Evolutionary conservation across 345 rosid species (phyloP).

Genomic region (Heritiera littoralis): DNA sequence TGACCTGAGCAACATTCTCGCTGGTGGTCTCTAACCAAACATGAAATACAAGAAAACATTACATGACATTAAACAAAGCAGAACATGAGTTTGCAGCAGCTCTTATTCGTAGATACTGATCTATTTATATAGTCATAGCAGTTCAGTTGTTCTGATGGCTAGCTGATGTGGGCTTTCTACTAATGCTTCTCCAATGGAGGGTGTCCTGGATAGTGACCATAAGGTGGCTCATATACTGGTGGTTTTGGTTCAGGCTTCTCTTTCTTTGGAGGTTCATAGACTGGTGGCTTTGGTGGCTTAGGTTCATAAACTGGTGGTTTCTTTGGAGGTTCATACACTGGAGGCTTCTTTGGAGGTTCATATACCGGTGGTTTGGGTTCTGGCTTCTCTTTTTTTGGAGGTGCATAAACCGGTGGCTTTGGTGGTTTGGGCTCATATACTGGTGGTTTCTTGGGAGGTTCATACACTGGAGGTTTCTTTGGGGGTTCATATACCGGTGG

Average conservation of each 20-base stretch:
- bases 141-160: neutral
- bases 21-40: neutral
- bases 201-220: conserved; percentile 11
- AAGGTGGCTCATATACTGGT: conserved; percentile 2
- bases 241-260: neutral
- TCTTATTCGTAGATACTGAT: conserved; percentile 17
- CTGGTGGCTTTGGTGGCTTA: neutral
- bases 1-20: neutral
- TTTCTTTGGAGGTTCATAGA: conserved; percentile 7
- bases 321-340: neutral
- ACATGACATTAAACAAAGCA: conserved; percentile 4
- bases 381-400: conserved; percentile 6
- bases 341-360: neutral
- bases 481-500: conserved; percentile 1
- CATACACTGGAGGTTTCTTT: neutral
- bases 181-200: neutral
- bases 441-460: conserved; percentile 5
- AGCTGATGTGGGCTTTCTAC: neutral
- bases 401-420: conserved; percentile 4
- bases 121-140: neutral
- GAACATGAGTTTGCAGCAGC: conserved; percentile 4
- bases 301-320: neutral
- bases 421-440: conserved; percentile 2
- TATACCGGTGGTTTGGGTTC: neutral
- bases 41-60: conserved; percentile 9